Evolutionary conservation across 2,329 filamentous ascomycete species (phyloP).

Genomic region (Diaporthe vexans): DNA sequence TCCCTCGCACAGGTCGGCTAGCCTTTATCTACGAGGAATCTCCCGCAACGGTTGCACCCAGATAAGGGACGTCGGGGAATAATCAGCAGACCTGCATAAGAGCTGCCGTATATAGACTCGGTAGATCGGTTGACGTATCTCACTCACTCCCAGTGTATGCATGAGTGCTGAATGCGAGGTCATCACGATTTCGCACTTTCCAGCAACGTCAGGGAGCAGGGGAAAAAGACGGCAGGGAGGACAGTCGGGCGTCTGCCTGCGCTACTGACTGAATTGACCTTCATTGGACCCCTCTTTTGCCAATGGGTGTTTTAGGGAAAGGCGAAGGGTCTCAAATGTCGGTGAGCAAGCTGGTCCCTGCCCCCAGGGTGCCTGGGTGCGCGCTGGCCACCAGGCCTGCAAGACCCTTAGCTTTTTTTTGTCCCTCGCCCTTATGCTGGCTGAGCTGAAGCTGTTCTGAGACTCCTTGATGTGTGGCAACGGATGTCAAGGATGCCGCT

Average conservation of each 20-base stretch:
- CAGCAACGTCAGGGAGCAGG: not conserved
- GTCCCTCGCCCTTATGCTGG: not conserved
- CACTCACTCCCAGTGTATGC: too few species aligned
- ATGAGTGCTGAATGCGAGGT: not conserved
- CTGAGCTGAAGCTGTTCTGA: not conserved
- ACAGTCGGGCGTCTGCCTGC: not conserved
- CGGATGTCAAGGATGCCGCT: not conserved
- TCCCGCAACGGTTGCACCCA: slow-evolving; percentile 8
- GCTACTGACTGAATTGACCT: slow-evolving; percentile 4
- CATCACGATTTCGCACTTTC: not conserved
- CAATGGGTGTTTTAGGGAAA: slow-evolving; percentile 23
- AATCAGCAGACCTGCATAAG: slow-evolving; percentile 41
- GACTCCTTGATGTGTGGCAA: not conserved
- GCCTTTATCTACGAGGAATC: not conserved
- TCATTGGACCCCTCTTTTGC: slow-evolving; percentile 30
- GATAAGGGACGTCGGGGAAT: slow-evolving; percentile 27
- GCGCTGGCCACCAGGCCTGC: slow-evolving; percentile 7
- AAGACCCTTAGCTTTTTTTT: not conserved
- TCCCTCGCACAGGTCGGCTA: not conserved
- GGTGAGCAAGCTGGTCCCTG: slow-evolving; percentile 38
- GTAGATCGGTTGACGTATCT: not conserved
- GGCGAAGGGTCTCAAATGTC: slow-evolving; percentile 40
- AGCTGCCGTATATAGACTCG: slow-evolving; percentile 30
- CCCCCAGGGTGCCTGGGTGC: not conserved
- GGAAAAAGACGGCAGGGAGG: not conserved